phyloP scores from a whole-genome alignment of 2,329 filamentous ascomycete genomes.

The Ploettnerulaceae sp. region DNA sequence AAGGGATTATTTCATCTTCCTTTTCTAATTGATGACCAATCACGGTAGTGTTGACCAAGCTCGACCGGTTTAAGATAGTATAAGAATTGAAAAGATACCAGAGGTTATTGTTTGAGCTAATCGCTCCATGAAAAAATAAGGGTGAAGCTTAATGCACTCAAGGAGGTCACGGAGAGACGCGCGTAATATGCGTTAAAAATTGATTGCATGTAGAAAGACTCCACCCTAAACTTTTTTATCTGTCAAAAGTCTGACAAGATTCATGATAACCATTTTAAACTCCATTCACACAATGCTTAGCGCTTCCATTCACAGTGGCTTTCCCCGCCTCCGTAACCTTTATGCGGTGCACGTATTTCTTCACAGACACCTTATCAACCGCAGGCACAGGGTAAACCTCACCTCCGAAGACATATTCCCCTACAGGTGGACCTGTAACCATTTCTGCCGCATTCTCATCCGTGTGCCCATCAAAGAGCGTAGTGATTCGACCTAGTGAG shows the following conservation, averaged over 20 bases:
- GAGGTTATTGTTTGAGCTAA: too few species aligned
- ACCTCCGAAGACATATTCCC: neutral
- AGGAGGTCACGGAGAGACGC: too few species aligned
- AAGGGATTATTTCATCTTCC: too few species aligned
- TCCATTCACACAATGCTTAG: conserved; percentile 7
- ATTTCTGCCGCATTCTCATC: neutral
- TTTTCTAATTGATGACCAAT: too few species aligned
- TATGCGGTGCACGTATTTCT: neutral
- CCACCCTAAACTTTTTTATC: neutral
- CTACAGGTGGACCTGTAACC: neutral
- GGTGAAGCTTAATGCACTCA: too few species aligned
- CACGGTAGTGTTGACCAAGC: too few species aligned
- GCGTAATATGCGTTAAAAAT: too few species aligned
- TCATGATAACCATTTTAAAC: too few species aligned
- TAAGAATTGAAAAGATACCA: too few species aligned
- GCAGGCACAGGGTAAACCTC: neutral
- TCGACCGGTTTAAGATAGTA: too few species aligned
- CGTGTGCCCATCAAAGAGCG: neutral
- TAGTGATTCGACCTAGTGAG: neutral
- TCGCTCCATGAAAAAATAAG: too few species aligned
- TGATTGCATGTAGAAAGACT: neutral
- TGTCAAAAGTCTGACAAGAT: too few species aligned
- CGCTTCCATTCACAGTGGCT: neutral
- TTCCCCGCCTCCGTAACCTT: neutral
- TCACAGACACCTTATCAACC: neutral